Base-by-base conservation (phyloP, 2,329 filamentous ascomycete genomes). In the Myriosclerotinia scirpicola region DNA sequence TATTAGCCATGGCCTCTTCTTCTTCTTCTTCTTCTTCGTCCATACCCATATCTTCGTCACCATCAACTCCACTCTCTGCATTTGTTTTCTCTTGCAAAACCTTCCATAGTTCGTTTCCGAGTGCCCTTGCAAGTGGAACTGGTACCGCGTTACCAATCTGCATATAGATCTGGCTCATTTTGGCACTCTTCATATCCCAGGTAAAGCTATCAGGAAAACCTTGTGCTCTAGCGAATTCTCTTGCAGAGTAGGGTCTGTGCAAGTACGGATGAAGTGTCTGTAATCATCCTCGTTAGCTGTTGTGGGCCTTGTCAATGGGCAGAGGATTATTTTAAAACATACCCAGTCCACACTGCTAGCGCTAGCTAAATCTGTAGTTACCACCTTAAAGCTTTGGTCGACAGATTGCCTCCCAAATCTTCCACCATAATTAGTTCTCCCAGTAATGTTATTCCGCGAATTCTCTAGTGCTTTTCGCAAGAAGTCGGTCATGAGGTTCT, bases 181-280 rank as follows among this genome's bases (percentile, higher is more conserved):
- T 46, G 8, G 60, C 46, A 1, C 14, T 56, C 1, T 68, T 52
- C 4, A 68, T 22, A 12, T 70, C 66, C 52, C 70, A 72, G 2
- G 40, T 30, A 15, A 69, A 70, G 2, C 38, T 58, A 62, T 73
- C 71, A 0, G 69, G 53, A 36, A 72, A 70, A 1, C 71, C 63
- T 50, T 68, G 66, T 0, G 59, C 67, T 12, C 72, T 56, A 22
- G 69, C 66, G 15, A 54, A 53, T 40, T 73, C 72, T n/a, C 71
- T 40, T 5, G 70, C 40, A 1, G 64, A 60, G 22, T 68, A 48
- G 2, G 67, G 44, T 15, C 70, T 55, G 9, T 70, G 54, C 46
- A 66, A 60, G 8, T 48, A 63, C 8, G 71, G 68, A 63, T 72
- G 69, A 2, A 72, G 15, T 9, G 55, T 60, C 54, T 68, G 59